Percentiles rank a stretch among this genome's conserved stretches.
These are phyloP conservation scores for Saccharum officinarum DNA, from an alignment of 176 grass and related monocot species.

Conservation along the genomic window DNA sequence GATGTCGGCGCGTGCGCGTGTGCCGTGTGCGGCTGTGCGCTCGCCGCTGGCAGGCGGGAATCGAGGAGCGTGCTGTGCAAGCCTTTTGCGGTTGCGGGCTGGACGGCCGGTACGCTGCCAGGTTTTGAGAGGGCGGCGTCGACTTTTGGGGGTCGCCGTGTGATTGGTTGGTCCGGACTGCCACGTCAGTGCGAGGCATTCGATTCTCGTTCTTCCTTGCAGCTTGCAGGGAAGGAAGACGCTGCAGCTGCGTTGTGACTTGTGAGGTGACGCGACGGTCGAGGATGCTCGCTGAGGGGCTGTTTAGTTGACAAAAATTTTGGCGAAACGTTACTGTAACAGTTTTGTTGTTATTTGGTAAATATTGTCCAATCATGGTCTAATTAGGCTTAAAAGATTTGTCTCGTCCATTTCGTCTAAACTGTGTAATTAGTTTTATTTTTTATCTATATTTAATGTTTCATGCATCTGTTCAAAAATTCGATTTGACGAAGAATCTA, in stretches of 20 bases:
- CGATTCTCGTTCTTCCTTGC: not conserved
- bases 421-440: no score
- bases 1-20: not conserved
- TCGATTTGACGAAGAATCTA: no score
- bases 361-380: no score
- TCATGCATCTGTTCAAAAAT: no score
- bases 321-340: no score
- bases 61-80: slow-evolving; percentile 2
- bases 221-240: slow-evolving; percentile 30
- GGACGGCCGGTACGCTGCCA: not conserved
- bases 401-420: no score
- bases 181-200: not conserved
- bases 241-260: not conserved
- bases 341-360: no score
- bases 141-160: not conserved
- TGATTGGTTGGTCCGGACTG: not conserved
- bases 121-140: slow-evolving; percentile 20
- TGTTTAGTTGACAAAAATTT: no score
- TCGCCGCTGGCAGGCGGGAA: slow-evolving; percentile 9
- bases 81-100: not conserved
- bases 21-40: not conserved
- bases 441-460: no score
- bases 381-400: no score
- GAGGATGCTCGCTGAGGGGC: not conserved
- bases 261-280: not conserved